phyloP scores from a whole-genome alignment of 768 basidiomycete genomes.

The Leccinum subgranulosum region DNA sequence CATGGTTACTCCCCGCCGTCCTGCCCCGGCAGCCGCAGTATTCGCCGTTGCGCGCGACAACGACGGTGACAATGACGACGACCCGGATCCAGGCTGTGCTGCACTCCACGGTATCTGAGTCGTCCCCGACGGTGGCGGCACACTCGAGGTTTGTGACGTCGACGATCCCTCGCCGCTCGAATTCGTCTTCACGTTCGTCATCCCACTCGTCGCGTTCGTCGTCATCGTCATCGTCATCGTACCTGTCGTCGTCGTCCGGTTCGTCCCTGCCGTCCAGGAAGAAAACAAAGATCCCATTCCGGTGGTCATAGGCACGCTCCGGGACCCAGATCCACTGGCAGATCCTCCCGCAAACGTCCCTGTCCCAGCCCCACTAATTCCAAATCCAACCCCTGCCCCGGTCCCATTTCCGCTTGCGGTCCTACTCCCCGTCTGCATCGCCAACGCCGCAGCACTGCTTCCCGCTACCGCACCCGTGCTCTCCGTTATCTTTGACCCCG shows the following conservation, averaged over 20 bases:
- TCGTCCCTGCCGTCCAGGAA: neutral
- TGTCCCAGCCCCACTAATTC: neutral
- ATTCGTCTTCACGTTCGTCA: neutral
- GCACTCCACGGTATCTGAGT: neutral
- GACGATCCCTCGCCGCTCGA: neutral
- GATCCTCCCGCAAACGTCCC: neutral
- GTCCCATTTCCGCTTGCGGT: neutral
- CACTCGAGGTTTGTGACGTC: slow-evolving; percentile 1
- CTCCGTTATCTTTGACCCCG: neutral
- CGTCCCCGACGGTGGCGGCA: slow-evolving; percentile 10
- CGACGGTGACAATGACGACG: neutral
- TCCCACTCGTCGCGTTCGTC: neutral
- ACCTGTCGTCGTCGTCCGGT: neutral
- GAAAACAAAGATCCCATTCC: neutral
- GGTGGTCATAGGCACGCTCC: slow-evolving; percentile 2
- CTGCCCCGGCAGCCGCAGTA: slow-evolving; percentile 3
- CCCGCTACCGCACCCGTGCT: neutral
- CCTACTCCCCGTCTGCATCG: slow-evolving; percentile 5
- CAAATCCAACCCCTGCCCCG: neutral
- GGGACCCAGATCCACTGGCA: neutral
- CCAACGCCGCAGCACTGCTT: slow-evolving; percentile 1
- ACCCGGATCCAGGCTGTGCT: neutral
- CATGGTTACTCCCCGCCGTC: slow-evolving; percentile 24
- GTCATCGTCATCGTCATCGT: neutral
- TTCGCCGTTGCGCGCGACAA: slow-evolving; percentile 13